Evolutionary conservation across 116 monocot species (phyloP), one percentile per base, ranked within the genome.

Genomic region (Posidonia oceanica): DNA sequence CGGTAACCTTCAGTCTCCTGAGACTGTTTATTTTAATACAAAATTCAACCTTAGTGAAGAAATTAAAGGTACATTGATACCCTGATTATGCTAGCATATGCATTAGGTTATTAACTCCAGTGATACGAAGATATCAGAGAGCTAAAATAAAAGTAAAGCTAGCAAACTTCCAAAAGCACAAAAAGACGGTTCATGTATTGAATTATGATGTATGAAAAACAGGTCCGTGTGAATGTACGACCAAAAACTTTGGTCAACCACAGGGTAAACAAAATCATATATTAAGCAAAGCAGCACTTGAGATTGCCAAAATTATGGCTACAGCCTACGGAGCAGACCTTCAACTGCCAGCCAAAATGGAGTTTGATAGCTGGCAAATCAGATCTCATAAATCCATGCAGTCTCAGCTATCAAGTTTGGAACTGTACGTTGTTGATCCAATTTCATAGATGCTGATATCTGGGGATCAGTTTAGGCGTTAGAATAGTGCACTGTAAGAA

Each of bases 361-460:
- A 44, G 4, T 44, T 41, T n/a, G n/a, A n/a, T n/a, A n/a, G n/a
- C n/a, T 6, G 3, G 5, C 44, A 44, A 10, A 62, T 87, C 75
- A 85, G 40, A 92, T 72, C 7, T 90, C 88, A 36, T 83, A 94
- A 71, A 80, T 90, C 83, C 90, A 85, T 14, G 88, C 82, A 51
- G 85, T 90, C 82, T 94, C 94, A 1, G 85, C 94, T 66, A 75
- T 76, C 61, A 94, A 66, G 75, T 90, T 90, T 44, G 90, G 83
- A 54, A 51, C 62, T 48, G 64, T 69, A 56, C 66, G 75, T 73
- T 78, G 72, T 40, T 89, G 83, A 3, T 76, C 81, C 85, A 94
- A 64, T 66, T 94, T 75, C 59, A 90, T 39, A 53, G 90, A 78
- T 60, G 94, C 76, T 36, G 76, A 83, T 66, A 90, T 64, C 94